Conservation (phyloP, 805 yeast genomes). For the Myxozyma sirexii region DNA sequence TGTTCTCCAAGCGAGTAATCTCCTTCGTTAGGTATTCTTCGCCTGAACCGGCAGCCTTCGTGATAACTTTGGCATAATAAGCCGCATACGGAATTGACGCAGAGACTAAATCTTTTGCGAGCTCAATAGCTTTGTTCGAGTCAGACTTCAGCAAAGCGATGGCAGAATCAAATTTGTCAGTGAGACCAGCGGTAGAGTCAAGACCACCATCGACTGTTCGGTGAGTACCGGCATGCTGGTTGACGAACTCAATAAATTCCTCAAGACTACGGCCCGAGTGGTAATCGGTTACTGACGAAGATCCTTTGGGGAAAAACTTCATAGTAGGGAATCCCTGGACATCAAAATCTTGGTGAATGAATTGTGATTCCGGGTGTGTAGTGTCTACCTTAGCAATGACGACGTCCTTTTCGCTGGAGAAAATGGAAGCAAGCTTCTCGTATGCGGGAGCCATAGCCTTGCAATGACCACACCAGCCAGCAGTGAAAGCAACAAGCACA, state of each 20-base stretch:
- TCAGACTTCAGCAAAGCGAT: slow-evolving; percentile 40
- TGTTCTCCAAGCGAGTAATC: slow-evolving; percentile 48
- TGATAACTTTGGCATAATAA: slow-evolving; percentile 39
- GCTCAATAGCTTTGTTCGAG: slow-evolving; percentile 43
- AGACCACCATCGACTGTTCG: slow-evolving; percentile 50
- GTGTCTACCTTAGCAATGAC: slow-evolving; percentile 53
- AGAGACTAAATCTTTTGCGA: slow-evolving; percentile 43
- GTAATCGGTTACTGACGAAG: slow-evolving; percentile 55
- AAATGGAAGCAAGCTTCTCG: slow-evolving; percentile 53
- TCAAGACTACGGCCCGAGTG: slow-evolving; percentile 54
- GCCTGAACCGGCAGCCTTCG: slow-evolving; percentile 38
- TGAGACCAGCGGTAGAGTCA: slow-evolving; percentile 47
- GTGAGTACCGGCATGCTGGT: slow-evolving; percentile 44
- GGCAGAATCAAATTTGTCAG: slow-evolving; percentile 43
- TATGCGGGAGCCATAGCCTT: slow-evolving; percentile 55
- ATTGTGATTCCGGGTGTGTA: slow-evolving; percentile 50
- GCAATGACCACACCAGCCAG: slow-evolving; percentile 64
- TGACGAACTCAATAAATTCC: slow-evolving; percentile 55
- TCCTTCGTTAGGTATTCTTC: slow-evolving; percentile 51
- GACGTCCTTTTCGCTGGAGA: slow-evolving; percentile 47
- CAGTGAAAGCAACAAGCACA: slow-evolving; percentile 58
- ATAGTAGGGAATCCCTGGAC: slow-evolving; percentile 58
- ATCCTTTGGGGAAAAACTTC: slow-evolving; percentile 48
- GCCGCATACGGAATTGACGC: slow-evolving; percentile 28
- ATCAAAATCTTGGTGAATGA: slow-evolving; percentile 48